phyloP scores from a whole-genome alignment of 306 rosid genomes.

The Sicyos baderoa region DNA sequence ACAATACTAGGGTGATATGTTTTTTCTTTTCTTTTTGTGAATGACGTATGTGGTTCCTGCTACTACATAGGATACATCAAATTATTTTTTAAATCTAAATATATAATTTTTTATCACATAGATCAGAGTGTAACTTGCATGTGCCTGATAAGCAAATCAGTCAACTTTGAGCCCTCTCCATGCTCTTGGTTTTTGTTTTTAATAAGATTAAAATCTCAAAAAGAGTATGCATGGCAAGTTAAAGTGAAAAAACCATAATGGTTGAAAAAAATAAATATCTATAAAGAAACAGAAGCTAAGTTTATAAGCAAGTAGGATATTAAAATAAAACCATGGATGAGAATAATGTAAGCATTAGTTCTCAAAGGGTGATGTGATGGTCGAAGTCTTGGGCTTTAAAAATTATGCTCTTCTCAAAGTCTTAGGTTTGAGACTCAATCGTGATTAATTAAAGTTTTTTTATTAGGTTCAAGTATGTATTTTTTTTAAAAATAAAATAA shows the following conservation, averaged over 20 bases:
- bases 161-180: neutral
- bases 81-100: neutral
- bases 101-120: neutral
- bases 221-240: neutral
- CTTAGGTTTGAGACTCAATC: too few relatives aligned
- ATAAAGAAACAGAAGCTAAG: neutral
- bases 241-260: neutral
- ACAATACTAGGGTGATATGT: neutral
- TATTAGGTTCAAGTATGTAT: too few relatives aligned
- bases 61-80: neutral
- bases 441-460: too few relatives aligned
- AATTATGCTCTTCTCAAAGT: too few relatives aligned
- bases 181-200: neutral
- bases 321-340: neutral
- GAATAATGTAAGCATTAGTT: too few relatives aligned
- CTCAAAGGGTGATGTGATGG: too few relatives aligned
- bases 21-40: neutral
- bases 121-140: constrained; percentile 1
- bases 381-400: too few relatives aligned
- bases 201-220: neutral
- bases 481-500: too few relatives aligned
- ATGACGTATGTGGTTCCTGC: neutral
- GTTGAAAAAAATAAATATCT: too few relatives aligned
- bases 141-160: neutral
- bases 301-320: neutral